Conservation (phyloP, 805 yeast genomes). For the Hanseniaspora mollemarum region DNA sequence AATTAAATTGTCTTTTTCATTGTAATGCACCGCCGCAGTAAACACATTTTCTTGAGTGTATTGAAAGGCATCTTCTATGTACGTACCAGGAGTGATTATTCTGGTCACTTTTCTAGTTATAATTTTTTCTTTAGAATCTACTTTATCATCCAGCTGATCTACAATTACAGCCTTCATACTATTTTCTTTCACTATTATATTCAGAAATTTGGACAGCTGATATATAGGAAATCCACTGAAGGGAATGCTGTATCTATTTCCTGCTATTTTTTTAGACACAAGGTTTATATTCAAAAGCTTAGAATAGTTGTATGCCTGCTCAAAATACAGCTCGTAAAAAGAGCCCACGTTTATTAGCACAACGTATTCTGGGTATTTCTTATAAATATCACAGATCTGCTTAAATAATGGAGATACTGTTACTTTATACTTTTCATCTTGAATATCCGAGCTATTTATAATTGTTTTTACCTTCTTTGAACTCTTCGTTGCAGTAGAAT, state of each 20-base stretch:
- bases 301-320: conserved; percentile 69
- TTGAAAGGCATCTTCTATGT: conserved; percentile 74
- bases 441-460: background rate
- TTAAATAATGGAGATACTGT: background rate
- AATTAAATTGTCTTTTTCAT: conserved; percentile 34
- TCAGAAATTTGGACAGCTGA: conserved; percentile 61
- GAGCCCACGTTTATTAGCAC: conserved; percentile 75
- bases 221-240: conserved; percentile 87
- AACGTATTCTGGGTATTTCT: conserved; percentile 40
- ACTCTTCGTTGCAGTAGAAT: background rate
- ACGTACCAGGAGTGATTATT: conserved; percentile 84
- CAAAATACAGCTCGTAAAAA: conserved; percentile 78
- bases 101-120: conserved; percentile 53
- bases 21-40: conserved; percentile 38
- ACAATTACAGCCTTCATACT: conserved; percentile 68
- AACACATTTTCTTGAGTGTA: conserved; percentile 55
- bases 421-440: background rate
- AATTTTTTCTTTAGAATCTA: background rate
- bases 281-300: conserved; percentile 61
- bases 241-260: conserved; percentile 36
- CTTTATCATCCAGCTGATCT: conserved; percentile 43
- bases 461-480: background rate
- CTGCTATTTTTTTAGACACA: conserved; percentile 42
- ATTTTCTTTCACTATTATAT: conserved; percentile 56
- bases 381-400: conserved; percentile 33